These are phyloP conservation scores for Fusarium pilosicola DNA, from an alignment of 2,329 filamentous ascomycete genomes.

Conservation along the genomic window DNA sequence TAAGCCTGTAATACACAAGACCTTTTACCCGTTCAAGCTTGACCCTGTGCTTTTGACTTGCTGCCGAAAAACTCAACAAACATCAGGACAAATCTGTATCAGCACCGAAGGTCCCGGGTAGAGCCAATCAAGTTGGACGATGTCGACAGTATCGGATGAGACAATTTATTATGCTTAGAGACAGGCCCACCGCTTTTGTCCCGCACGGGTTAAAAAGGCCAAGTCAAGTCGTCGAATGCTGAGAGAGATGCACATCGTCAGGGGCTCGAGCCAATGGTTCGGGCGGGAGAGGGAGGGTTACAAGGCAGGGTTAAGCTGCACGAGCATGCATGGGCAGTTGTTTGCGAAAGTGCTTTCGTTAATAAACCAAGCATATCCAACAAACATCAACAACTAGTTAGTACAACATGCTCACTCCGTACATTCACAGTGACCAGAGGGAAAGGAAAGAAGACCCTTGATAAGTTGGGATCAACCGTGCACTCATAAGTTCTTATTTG, in stretches of 20 bases:
- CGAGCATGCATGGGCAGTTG: constrained; percentile 8
- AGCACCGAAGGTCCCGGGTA: constrained; percentile 16
- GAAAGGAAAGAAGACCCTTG: not conserved
- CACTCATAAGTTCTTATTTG: not conserved
- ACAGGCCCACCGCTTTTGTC: constrained; percentile 13
- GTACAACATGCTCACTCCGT: not conserved
- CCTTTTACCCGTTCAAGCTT: constrained; percentile 25
- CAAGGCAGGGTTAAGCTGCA: constrained; percentile 14
- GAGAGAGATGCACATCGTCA: constrained; percentile 26
- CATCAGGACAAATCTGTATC: constrained; percentile 17
- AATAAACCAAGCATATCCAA: not conserved
- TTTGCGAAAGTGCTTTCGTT: not conserved
- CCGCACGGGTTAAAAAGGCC: constrained; percentile 25
- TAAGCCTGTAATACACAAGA: constrained; percentile 19
- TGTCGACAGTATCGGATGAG: not conserved
- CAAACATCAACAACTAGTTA: not conserved
- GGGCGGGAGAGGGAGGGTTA: constrained; percentile 12
- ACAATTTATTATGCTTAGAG: constrained; percentile 22
- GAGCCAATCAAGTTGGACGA: constrained; percentile 26
- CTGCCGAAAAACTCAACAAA: constrained; percentile 14
- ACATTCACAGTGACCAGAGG: not conserved
- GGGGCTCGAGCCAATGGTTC: constrained; percentile 43
- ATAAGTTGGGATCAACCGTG: not conserved
- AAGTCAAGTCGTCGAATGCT: constrained; percentile 18
- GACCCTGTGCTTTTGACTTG: constrained; percentile 6